These are phyloP conservation scores for Clathrus columnatus DNA, from an alignment of 768 basidiomycete species.

Conservation along the genomic window DNA sequence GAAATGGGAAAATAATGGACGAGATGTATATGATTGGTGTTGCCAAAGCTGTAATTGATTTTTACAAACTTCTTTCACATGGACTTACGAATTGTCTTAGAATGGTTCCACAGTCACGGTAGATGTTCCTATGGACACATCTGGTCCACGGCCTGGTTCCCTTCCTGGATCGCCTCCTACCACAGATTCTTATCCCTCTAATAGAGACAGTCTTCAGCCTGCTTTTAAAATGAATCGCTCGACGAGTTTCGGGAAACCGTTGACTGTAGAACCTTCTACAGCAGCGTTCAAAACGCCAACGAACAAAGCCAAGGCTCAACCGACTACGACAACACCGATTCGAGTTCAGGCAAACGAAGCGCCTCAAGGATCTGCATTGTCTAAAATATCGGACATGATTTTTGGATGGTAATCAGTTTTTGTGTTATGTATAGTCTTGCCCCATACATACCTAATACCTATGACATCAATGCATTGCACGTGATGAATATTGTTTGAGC, in stretches of 20 bases:
- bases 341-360: slow-evolving; percentile 13
- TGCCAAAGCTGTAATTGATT: slow-evolving; percentile 67
- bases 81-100: not conserved
- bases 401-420: slow-evolving; percentile 58
- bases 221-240: slow-evolving; percentile 6
- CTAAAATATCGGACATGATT: slow-evolving; percentile 67
- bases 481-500: not conserved
- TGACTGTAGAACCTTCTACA: slow-evolving; percentile 61
- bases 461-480: not conserved
- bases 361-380: slow-evolving; percentile 54
- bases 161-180: slow-evolving; percentile 6
- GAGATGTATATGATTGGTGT: slow-evolving; percentile 79
- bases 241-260: slow-evolving; percentile 54
- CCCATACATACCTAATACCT: not conserved
- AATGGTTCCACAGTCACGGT: not conserved
- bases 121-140: not conserved
- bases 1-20: slow-evolving; percentile 71
- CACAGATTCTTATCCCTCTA: not conserved
- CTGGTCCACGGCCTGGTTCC: slow-evolving; percentile 2
- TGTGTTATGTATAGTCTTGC: not conserved
- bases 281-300: slow-evolving; percentile 59
- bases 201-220: slow-evolving; percentile 2
- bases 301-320: not conserved
- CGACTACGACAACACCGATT: not conserved
- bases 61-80: not conserved